phyloP scores from a whole-genome alignment of 2,329 filamentous ascomycete species.

The Aphanocladium album region DNA sequence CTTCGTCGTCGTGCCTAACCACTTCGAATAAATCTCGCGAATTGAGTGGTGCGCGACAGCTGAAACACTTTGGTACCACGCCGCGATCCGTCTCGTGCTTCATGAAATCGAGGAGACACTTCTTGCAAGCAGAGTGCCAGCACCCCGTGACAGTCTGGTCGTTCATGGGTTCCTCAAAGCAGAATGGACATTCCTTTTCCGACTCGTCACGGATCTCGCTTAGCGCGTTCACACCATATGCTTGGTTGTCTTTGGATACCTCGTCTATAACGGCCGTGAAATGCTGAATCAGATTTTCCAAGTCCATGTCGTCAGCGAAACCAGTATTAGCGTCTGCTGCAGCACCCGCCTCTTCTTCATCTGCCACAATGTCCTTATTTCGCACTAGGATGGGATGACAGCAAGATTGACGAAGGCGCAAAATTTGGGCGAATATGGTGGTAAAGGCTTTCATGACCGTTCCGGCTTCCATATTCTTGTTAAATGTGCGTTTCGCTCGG shows the following conservation, averaged over 20 bases:
- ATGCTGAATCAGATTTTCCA: constrained; percentile 75
- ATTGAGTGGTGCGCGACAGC: constrained; percentile 79
- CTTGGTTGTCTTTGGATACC: constrained; percentile 53
- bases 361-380: constrained; percentile 76
- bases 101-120: constrained; percentile 86
- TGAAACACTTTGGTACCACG: constrained; percentile 77
- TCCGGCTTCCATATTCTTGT: constrained; percentile 81
- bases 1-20: constrained; percentile 66
- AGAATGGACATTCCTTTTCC: constrained; percentile 87
- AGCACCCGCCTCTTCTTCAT: constrained; percentile 74
- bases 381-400: constrained; percentile 89
- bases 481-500: constrained; percentile 77
- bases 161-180: constrained; percentile 91
- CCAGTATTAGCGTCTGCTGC: constrained; percentile 75
- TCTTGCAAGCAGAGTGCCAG: constrained; percentile 96
- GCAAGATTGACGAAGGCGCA: constrained; percentile 87
- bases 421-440: constrained; percentile 93
- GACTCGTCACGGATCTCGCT: constrained; percentile 88
- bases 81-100: constrained; percentile 76
- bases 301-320: constrained; percentile 91
- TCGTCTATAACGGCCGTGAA: constrained; percentile 69
- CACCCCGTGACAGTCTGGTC: constrained; percentile 92
- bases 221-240: constrained; percentile 80
- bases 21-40: constrained; percentile 88
- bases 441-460: constrained; percentile 94